These are phyloP conservation scores for Cephalotrichum gorgonifer DNA, from an alignment of 2,329 filamentous ascomycete genomes.

Conservation along the genomic window DNA sequence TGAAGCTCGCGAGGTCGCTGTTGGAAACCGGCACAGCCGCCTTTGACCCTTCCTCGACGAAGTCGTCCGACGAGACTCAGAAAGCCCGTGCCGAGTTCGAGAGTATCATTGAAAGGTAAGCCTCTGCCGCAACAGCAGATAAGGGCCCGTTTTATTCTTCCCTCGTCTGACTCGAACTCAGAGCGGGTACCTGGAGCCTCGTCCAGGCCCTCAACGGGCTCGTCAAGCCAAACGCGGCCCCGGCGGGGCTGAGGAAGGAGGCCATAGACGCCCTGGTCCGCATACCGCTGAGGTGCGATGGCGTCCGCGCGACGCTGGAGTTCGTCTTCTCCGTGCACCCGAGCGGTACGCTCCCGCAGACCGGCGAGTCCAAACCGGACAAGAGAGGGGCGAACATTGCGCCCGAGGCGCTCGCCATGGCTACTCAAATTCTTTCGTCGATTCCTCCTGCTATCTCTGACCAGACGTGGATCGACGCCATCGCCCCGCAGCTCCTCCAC, in stretches of 20 bases:
- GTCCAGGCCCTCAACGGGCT: conserved; percentile 52
- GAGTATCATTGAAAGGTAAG: conserved; percentile 35
- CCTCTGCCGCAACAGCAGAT: not conserved
- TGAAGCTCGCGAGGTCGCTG: conserved; percentile 19
- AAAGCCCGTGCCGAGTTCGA: not conserved
- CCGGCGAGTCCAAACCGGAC: conserved; percentile 25
- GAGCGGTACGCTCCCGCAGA: conserved; percentile 23
- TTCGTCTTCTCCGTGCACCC: conserved; percentile 63
- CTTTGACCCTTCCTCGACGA: conserved; percentile 31
- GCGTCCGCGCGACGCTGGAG: conserved; percentile 58
- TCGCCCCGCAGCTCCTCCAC: conserved; percentile 49
- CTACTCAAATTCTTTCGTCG: conserved; percentile 49
- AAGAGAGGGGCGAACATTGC: conserved; percentile 55
- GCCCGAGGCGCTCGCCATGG: conserved; percentile 55
- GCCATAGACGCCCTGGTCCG: conserved; percentile 47
- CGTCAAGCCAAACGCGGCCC: conserved; percentile 49
- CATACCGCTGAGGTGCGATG: conserved; percentile 50
- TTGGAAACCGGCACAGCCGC: conserved; percentile 34
- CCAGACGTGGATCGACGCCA: conserved; percentile 47
- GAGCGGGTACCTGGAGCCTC: conserved; percentile 36
- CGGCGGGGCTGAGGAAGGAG: conserved; percentile 47
- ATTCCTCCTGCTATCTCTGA: conserved; percentile 44
- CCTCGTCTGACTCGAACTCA: conserved; percentile 11
- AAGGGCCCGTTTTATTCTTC: not conserved
- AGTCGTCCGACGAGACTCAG: not conserved